Evolutionary conservation across 139 green algal genomes (phyloP).

Genomic region (Chlorella vulgaris): DNA sequence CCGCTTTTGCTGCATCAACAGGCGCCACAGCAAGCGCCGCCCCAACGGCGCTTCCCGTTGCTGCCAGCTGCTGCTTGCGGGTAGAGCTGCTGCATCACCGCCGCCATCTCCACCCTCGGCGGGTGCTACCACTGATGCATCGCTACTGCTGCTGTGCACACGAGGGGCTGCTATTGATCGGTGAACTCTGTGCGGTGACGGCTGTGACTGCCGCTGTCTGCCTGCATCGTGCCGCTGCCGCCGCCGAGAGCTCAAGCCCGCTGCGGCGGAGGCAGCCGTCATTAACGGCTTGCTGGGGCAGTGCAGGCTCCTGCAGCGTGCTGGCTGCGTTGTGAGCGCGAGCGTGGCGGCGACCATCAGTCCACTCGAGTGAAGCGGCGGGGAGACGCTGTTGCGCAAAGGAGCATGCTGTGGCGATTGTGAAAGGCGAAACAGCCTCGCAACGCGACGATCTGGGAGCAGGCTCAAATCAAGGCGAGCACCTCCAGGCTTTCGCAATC

Average conservation of each 20-base stretch:
- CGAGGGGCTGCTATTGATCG: background rate
- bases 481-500: too few relatives aligned
- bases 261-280: constrained; percentile 1
- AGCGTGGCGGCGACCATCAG: too few relatives aligned
- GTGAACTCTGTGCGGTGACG: background rate
- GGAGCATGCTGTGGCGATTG: too few relatives aligned
- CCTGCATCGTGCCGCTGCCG: background rate
- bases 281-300: background rate
- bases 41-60: constrained; percentile 30
- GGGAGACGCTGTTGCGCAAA: too few relatives aligned
- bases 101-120: background rate
- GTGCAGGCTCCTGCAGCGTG: too few relatives aligned
- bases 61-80: constrained; percentile 18
- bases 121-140: background rate
- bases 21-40: constrained; percentile 17
- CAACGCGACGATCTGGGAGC: too few relatives aligned
- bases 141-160: background rate
- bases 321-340: too few relatives aligned
- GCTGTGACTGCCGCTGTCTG: background rate
- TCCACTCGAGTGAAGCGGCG: too few relatives aligned
- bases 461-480: too few relatives aligned
- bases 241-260: background rate
- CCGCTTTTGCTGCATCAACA: constrained; percentile 63
- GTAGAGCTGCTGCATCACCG: background rate
- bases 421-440: too few relatives aligned